Percentiles rank a stretch among this genome's conserved stretches.
Evolutionary conservation across 1,284 basidiomycete species (phyloP).

Genomic region (Tetrapyrgos nigripes): DNA sequence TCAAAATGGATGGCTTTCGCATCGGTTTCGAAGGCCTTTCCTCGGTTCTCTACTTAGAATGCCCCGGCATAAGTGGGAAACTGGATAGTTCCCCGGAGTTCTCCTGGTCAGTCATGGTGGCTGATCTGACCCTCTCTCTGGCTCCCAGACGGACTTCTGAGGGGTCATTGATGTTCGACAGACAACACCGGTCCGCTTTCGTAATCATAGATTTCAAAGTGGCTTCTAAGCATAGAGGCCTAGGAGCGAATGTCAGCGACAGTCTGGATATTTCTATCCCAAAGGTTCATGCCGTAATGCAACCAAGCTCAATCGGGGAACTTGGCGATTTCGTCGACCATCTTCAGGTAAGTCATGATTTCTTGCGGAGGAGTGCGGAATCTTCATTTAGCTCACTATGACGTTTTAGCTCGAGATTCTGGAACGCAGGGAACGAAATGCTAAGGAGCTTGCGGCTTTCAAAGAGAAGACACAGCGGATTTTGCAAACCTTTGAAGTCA

Average conservation of each 20-base stretch:
- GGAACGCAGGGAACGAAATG: slow-evolving; percentile 73
- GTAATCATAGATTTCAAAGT: slow-evolving; percentile 78
- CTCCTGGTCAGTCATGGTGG: slow-evolving; percentile 69
- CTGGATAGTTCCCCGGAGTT: slow-evolving; percentile 51
- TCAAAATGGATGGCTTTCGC: slow-evolving; percentile 80
- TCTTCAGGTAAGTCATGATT: slow-evolving; percentile 61
- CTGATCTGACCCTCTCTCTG: slow-evolving; percentile 76
- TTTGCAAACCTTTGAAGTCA: slow-evolving; percentile 75
- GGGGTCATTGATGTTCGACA: slow-evolving; percentile 50
- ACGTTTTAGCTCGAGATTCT: slow-evolving; percentile 70
- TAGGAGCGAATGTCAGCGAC: slow-evolving; percentile 39
- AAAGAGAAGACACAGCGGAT: slow-evolving; percentile 80
- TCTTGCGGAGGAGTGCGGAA: too few species aligned
- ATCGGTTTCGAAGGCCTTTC: slow-evolving; percentile 76
- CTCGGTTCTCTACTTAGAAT: slow-evolving; percentile 78
- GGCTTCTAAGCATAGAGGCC: slow-evolving; percentile 39
- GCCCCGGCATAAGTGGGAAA: slow-evolving; percentile 71
- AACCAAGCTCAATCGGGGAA: slow-evolving; percentile 88
- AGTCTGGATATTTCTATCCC: slow-evolving; percentile 63
- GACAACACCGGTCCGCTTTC: slow-evolving; percentile 79
- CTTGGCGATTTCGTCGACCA: slow-evolving; percentile 88
- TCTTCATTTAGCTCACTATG: slow-evolving; percentile 5
- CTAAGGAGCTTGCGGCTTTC: slow-evolving; percentile 80
- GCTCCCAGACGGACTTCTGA: slow-evolving; percentile 56
- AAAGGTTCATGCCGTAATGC: slow-evolving; percentile 90